These are phyloP conservation scores for Penicillium sp. DNA, from an alignment of 2,329 filamentous ascomycete species.

Conservation along the genomic window DNA sequence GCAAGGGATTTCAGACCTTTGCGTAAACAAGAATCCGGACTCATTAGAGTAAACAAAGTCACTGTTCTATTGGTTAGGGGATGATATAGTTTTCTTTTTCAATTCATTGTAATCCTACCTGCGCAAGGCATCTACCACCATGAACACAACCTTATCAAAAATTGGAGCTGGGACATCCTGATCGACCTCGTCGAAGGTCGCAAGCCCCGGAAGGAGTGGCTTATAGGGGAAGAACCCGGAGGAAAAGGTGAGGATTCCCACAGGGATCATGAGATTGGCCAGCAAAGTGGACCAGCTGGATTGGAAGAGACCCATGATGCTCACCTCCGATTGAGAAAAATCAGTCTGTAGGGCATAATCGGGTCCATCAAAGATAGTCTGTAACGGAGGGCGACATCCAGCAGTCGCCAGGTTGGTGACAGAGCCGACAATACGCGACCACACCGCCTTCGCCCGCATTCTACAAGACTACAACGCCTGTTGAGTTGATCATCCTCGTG, in stretches of 20 bases:
- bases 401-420: background rate
- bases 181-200: conserved; percentile 60
- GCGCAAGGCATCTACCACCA: conserved; percentile 94
- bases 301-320: conserved; percentile 24
- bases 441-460: conserved; percentile 20
- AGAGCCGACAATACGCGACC: conserved; percentile 7
- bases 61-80: conserved; percentile 50
- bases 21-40: conserved; percentile 85
- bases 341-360: background rate
- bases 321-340: background rate
- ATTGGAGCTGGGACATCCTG: conserved; percentile 59
- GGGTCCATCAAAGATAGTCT: background rate
- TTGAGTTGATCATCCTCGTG: too few relatives aligned
- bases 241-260: conserved; percentile 76
- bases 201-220: conserved; percentile 83
- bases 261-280: conserved; percentile 76
- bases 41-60: conserved; percentile 85
- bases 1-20: conserved; percentile 62
- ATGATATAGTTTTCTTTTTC: background rate
- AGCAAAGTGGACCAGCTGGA: conserved; percentile 53
- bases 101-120: conserved; percentile 58
- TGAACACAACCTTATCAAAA: conserved; percentile 91
- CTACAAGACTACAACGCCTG: background rate
- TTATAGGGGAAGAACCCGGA: conserved; percentile 98
- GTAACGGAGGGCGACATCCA: background rate